These are phyloP conservation scores for Beta vulgaris DNA, from an alignment of 148 eudicot genomes.

Conservation along the genomic window DNA sequence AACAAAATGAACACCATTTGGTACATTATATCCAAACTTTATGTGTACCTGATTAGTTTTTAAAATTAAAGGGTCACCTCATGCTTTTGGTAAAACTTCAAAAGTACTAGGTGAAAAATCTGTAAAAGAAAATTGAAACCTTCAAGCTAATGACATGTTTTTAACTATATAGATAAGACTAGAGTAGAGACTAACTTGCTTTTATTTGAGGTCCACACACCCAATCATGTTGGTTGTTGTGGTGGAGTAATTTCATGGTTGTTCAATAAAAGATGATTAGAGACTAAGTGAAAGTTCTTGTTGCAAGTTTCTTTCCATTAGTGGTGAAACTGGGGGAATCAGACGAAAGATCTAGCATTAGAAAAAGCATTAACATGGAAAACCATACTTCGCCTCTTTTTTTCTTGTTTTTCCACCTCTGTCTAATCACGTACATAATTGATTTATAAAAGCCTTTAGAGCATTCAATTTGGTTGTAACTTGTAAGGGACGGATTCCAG, in stretches of 20 bases:
- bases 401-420: background rate
- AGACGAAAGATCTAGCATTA: background rate
- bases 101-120: too few relatives aligned
- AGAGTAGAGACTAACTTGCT: background rate
- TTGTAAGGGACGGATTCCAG: too few relatives aligned
- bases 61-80: too few relatives aligned
- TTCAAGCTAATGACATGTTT: background rate
- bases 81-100: too few relatives aligned
- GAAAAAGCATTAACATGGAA: background rate
- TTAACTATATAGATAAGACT: background rate
- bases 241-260: conserved; percentile 16
- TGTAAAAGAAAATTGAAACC: too few relatives aligned
- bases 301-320: background rate
- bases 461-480: too few relatives aligned
- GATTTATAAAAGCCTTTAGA: too few relatives aligned
- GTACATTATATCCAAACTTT: too few relatives aligned
- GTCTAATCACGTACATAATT: background rate
- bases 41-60: too few relatives aligned
- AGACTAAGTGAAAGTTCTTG: conserved; percentile 11
- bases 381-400: conserved; percentile 2
- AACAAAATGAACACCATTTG: too few relatives aligned
- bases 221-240: conserved; percentile 27
- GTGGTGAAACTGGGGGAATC: background rate
- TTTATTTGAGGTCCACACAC: conserved; percentile 20
- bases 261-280: conserved; percentile 6